phyloP scores from a whole-genome alignment of 352 stramenopile genomes.

The Phytophthora cactorum region DNA sequence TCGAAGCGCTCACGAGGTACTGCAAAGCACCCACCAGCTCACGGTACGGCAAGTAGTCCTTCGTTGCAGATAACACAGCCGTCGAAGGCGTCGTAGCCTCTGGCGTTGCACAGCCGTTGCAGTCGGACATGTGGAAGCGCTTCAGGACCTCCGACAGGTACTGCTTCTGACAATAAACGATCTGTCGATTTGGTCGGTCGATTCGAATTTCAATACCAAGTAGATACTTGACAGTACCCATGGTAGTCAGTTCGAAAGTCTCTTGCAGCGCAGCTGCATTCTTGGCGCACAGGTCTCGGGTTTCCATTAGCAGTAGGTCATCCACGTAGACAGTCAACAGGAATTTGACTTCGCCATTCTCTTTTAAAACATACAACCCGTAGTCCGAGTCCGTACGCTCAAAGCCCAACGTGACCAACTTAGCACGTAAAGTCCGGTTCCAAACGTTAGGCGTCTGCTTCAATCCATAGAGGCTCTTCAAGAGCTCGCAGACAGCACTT shows the following conservation, averaged over 20 bases:
- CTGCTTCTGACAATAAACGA: not conserved
- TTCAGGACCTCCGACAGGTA: not conserved
- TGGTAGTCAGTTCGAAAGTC: not conserved
- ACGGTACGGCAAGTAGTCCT: not conserved
- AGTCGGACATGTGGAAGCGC: not conserved
- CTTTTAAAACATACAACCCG: too few relatives aligned
- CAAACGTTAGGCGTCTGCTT: not conserved
- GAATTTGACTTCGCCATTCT: too few relatives aligned
- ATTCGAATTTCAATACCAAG: too few relatives aligned
- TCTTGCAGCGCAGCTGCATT: not conserved
- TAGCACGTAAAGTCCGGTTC: not conserved
- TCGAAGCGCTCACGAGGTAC: not conserved
- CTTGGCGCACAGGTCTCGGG: too few relatives aligned
- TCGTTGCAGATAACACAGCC: not conserved
- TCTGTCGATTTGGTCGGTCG: too few relatives aligned
- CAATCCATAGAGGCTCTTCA: not conserved
- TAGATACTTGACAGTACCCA: too few relatives aligned
- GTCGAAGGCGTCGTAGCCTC: not conserved
- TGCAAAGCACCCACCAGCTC: not conserved
- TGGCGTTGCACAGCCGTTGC: not conserved
- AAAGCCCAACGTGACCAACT: not conserved
- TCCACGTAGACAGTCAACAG: too few relatives aligned
- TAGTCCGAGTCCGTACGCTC: too few relatives aligned
- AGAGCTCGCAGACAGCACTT: not conserved
- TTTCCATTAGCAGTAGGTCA: too few relatives aligned